These are phyloP conservation scores for Didymella pinodella DNA, from an alignment of 2,329 filamentous ascomycete species.

Conservation along the genomic window DNA sequence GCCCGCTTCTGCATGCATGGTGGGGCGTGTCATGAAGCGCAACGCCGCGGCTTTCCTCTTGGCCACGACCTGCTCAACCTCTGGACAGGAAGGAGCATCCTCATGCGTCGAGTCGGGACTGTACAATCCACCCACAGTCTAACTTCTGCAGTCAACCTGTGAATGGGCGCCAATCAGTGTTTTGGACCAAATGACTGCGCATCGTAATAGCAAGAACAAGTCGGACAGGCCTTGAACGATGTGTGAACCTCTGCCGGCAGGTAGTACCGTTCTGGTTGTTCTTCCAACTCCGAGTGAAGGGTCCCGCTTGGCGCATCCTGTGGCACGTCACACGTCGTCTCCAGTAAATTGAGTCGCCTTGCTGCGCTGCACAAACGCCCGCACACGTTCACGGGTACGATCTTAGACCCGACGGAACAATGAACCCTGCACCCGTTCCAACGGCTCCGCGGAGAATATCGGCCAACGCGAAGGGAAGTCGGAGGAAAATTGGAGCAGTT, in stretches of 20 bases:
- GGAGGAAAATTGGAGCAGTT: slow-evolving; percentile 5
- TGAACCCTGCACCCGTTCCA: background rate
- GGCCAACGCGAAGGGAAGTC: slow-evolving; percentile 3
- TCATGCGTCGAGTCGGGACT: background rate
- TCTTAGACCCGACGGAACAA: background rate
- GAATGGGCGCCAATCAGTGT: background rate
- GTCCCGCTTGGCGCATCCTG: background rate
- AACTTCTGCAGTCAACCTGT: background rate
- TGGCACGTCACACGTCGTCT: background rate
- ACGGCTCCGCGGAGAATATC: slow-evolving; percentile 8
- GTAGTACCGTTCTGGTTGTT: background rate
- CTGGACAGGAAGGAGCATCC: background rate
- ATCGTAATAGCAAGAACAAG: background rate
- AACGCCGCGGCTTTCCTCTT: background rate
- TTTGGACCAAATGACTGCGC: background rate
- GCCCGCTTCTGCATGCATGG: background rate
- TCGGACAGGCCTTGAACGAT: background rate
- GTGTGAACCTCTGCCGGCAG: background rate
- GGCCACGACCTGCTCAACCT: background rate
- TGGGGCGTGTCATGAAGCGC: background rate
- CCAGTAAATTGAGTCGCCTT: background rate
- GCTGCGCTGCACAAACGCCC: background rate
- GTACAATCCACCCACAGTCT: background rate
- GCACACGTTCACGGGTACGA: background rate
- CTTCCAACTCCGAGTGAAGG: background rate